Evolutionary conservation across 208 protist genomes (phyloP), one percentile per base, ranked within the genome.

Genomic region (Wallacemonas collosoma): DNA sequence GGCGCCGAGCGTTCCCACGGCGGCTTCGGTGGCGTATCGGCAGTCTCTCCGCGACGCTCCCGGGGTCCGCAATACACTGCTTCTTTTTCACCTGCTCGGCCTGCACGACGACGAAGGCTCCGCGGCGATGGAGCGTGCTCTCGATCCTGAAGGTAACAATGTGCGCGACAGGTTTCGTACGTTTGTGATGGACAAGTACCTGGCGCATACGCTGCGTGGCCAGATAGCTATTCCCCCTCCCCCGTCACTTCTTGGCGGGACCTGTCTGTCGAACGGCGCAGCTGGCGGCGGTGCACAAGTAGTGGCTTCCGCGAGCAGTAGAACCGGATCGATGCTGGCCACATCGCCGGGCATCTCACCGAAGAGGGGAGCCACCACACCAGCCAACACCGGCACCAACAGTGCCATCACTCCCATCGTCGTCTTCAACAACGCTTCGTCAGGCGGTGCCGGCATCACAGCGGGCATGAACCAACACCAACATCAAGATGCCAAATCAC

Each of bases 151-250:
- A 57, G 75, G 50, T 71, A 82, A 71, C 5, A 64, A 71, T 38
- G 67, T 85, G 44, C 83, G 89, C 40, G 83, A 86, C 54, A 69
- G 72, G n/a, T 94, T 94, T 63, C 86, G 90, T 40, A 81, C 60
- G 62, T 85, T 83, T 72, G 76, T 94, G 69, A 82, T 94, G 60
- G 81, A 81, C n/a, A 87, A 87, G 67, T 91, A 93, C 76, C 41
- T 93, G 3, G 26, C 77, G 41, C 80, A 77, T 47, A 80, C 80
- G 26, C 81, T 66, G 17, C 74, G 82, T 5, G 85, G 83, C 4
- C 58, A 64, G 38, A 61, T 89, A 56, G 65, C 76, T 36, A 77
- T 89, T 39, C 86, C 86, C 39, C 76, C 76, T 44, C 78, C 82
- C 1, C 80, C 85, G 17, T 71, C 72, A 11, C 3, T 57, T 44